A percentile compares a stretch with the other conserved stretches of the same genome.
These are phyloP conservation scores for Ogataea wickerhamii DNA, from an alignment of 805 yeast species.

Conservation along the genomic window DNA sequence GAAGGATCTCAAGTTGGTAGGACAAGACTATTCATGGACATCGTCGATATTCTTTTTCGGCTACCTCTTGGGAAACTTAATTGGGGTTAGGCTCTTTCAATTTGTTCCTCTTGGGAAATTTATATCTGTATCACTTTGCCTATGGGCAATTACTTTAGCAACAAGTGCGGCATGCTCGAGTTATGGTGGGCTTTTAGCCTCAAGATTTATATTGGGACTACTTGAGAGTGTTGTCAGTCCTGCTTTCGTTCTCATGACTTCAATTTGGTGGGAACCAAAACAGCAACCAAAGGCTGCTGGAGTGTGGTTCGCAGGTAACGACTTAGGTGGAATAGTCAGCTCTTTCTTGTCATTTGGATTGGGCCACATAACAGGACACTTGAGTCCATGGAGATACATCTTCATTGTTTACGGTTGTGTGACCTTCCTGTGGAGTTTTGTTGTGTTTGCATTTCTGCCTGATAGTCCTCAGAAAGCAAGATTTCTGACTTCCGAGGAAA, in stretches of 20 bases:
- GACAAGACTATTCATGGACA: constrained; percentile 35
- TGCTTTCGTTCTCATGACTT: constrained; percentile 51
- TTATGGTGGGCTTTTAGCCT: constrained; percentile 43
- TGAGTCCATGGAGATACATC: constrained; percentile 58
- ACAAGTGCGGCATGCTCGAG: constrained; percentile 42
- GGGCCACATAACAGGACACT: constrained; percentile 36
- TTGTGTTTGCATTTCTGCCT: constrained; percentile 35
- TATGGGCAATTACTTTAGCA: constrained; percentile 65
- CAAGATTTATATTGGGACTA: constrained; percentile 49
- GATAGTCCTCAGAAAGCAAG: constrained; percentile 44
- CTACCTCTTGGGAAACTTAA: constrained; percentile 54
- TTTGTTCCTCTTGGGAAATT: constrained; percentile 54
- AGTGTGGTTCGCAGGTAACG: constrained; percentile 45
- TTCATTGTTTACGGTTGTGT: constrained; percentile 59
- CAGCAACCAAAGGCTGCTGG: constrained; percentile 38
- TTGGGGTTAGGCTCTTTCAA: constrained; percentile 47
- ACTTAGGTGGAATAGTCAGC: constrained; percentile 46
- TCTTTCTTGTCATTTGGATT: constrained; percentile 53
- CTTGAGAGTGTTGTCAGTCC: constrained; percentile 56
- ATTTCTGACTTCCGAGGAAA: constrained; percentile 42
- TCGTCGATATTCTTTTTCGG: constrained; percentile 48
- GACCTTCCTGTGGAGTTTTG: constrained; percentile 39
- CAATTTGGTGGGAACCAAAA: constrained; percentile 53
- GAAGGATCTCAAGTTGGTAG: constrained; percentile 46
- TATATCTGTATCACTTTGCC: constrained; percentile 43